Evolutionary conservation across 208 protist species (phyloP), one percentile per base, ranked within the genome.

Genomic region (Crithidia bombi): DNA sequence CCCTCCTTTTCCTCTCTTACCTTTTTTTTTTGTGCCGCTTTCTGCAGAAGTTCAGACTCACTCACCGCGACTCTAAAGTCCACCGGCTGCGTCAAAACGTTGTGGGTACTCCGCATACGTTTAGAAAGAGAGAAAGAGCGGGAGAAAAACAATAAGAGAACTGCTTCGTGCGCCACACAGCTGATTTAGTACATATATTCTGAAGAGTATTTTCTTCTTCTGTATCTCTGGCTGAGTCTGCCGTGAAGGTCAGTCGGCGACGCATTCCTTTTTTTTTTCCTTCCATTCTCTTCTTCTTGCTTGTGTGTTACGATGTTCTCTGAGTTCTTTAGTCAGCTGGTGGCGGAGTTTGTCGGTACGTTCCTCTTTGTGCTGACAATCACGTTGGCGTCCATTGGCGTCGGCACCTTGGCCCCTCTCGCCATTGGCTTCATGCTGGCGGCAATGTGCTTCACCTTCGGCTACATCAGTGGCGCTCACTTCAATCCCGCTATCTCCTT

Each of bases 401-500:
- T 96, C 11, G 86, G 86, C 26, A 54, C 73, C 17, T 75, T 96
- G 0, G 81, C 87, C 21, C 87, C 92, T 5, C 38, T 98, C 3
- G 80, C 92, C 3, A 96, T 94, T 63, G 95, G 90, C 14, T 96
- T 98, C 51, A 90, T 90, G 78, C 73, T 94, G 5, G 79, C 86
- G 1, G 90, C 93, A 5, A 88, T 98, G 80, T 90, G 89, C 67
- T 97, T 96, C 74, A 87, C 90, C 28, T 97, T 98, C 67, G 91
- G 89, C 58, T 93, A 96, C 78, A 90, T 98, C 47, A 93, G 86
- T 65, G 93, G 93, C 10, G 95, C 92, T 3, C 92, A 98, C 76
- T 98, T 98, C 73, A 98, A 98, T 66, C 95, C 95, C 0, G 93
- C 92, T 35, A 89, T 98, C 36, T 88, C 91, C 23, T 96, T 97